These are phyloP conservation scores for Elasticomyces elasticus DNA, from an alignment of 495 filamentous ascomycete species.

Conservation along the genomic window DNA sequence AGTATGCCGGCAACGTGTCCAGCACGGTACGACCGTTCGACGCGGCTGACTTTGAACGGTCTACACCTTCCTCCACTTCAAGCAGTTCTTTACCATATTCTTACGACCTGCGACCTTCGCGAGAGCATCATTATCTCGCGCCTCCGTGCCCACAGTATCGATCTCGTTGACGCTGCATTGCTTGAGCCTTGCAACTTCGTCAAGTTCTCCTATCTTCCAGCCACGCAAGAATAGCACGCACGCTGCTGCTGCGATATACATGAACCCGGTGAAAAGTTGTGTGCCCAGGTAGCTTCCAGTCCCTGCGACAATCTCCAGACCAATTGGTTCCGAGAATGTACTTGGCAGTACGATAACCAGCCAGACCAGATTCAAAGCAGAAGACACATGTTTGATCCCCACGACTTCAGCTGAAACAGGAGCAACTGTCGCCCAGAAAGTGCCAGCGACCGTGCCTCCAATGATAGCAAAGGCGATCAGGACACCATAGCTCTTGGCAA, in stretches of 20 bases:
- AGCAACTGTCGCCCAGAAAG: conserved; percentile 62
- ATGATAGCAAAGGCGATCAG: conserved; percentile 63
- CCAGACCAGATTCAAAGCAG: conserved; percentile 68
- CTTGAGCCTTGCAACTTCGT: conserved; percentile 24
- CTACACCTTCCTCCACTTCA: conserved; percentile 19
- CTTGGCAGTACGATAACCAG: conserved; percentile 59
- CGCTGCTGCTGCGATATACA: conserved; percentile 51
- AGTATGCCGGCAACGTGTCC: no score
- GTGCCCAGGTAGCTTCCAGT: conserved; percentile 48
- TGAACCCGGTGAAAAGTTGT: conserved; percentile 57
- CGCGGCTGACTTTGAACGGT: no score
- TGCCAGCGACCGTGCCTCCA: conserved; percentile 59
- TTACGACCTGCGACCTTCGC: conserved; percentile 12
- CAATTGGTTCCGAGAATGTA: conserved; percentile 68
- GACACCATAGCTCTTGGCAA: conserved; percentile 52
- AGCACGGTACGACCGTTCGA: no score
- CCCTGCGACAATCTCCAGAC: conserved; percentile 48
- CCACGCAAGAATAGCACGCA: conserved; percentile 46
- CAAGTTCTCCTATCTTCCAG: conserved; percentile 52
- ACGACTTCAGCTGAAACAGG: conserved; percentile 73
- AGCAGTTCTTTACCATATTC: conserved; percentile 10
- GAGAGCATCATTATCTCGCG: neutral
- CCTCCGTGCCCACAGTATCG: conserved; percentile 2
- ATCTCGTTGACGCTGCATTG: conserved; percentile 5
- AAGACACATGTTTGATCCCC: conserved; percentile 59